Evolutionary conservation across 1,284 basidiomycete genomes (phyloP), one percentile per base, ranked within the genome.

Genomic region (Xerocomus amazonicus): DNA sequence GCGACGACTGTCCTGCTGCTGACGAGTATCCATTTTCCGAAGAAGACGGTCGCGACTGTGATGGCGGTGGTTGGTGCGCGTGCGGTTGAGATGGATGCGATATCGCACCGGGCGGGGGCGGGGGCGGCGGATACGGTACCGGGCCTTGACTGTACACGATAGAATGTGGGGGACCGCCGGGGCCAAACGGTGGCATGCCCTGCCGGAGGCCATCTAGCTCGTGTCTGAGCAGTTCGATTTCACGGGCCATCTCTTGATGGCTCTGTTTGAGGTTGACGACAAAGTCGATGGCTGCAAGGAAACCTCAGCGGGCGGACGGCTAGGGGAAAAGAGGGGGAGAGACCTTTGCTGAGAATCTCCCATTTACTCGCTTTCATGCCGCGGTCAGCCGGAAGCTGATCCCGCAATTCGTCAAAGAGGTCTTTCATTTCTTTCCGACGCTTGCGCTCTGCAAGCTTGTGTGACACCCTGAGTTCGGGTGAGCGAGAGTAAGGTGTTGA

Each of bases 351-450:
- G 34, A 97, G 72, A 51, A 96, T 95, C 72, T 97, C 93, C 94
- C 93, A 97, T 72, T 97, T 97, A 72, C 90, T 92, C 17, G 91
- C 87, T 67, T 97, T 96, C 84, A 92, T 89, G 32, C 90, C 91
- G 49, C 92, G 79, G 69, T 95, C 92, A 39, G 89, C 87, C 3
- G 94, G 94, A 31, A 97, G 73, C 58, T 90, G 84, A 68, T 95
- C 93, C 50, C 91, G 80, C 52, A 97, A 73, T 69, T 97, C 94
- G 60, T 97, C 94, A 64, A 97, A 97, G 43, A 97, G 69, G 53
- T 97, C 93, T 65, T 95, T 95, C 94, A 97, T 97, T 71, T 97
- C 94, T 73, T 94, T 96, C 66, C 94, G 79, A 58, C 94, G 76
- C 70, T 97, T 97, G 54, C 94, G 76, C 71, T 97, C 94, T 2